Conservation (phyloP, 176 grass and related monocot genomes). For the maize (Zea mays) region DNA sequence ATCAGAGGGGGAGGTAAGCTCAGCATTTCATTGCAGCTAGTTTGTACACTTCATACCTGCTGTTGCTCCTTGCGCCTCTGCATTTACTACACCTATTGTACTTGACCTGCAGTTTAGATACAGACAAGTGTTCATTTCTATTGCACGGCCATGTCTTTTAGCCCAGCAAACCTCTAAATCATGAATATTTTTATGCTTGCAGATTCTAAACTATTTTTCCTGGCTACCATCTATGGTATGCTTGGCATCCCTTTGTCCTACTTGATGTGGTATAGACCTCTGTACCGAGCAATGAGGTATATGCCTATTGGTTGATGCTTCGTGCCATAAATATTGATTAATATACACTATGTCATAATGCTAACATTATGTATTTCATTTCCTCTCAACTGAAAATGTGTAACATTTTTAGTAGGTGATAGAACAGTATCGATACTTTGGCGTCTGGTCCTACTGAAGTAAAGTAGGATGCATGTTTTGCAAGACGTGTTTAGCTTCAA, state of each 20-base stretch:
- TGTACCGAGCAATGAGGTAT: constrained; percentile 95
- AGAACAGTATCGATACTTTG: neutral
- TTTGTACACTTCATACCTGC: neutral
- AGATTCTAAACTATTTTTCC: constrained; percentile 92
- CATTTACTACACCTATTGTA: neutral
- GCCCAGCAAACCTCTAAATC: constrained; percentile 16
- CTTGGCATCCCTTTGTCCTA: constrained; percentile 83
- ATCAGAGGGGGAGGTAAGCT: constrained; percentile 90
- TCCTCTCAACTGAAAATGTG: neutral
- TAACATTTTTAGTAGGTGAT: neutral
- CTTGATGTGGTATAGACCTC: constrained; percentile 91
- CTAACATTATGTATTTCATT: neutral
- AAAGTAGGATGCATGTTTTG: neutral
- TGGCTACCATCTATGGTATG: constrained; percentile 87
- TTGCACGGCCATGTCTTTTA: neutral
- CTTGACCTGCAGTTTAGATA: constrained; percentile 15
- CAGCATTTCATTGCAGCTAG: constrained; percentile 22
- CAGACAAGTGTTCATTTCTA: neutral
- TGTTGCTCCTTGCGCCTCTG: neutral
- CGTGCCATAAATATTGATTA: constrained; percentile 7
- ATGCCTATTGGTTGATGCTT: neutral
- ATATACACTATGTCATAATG: neutral
- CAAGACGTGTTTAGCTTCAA: constrained; percentile 15
- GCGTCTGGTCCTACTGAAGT: neutral
- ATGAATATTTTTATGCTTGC: constrained; percentile 22